These are phyloP conservation scores for Aureobasidium mangrovei DNA, from an alignment of 2,329 filamentous ascomycete species.

Conservation along the genomic window DNA sequence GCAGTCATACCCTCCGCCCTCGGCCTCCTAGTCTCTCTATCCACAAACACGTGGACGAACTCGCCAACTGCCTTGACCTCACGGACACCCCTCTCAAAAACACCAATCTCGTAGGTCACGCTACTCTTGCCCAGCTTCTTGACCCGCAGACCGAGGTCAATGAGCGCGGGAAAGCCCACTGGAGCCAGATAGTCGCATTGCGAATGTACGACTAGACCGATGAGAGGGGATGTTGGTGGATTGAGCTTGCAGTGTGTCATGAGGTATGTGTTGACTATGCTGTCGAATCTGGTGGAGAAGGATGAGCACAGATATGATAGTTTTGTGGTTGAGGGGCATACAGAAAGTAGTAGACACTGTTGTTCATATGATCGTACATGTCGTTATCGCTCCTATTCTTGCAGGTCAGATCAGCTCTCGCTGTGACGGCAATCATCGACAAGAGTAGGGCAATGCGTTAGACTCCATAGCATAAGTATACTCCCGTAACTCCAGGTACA, in stretches of 20 bases:
- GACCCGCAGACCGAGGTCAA: conserved; percentile 74
- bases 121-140: conserved; percentile 78
- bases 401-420: conserved; percentile 11
- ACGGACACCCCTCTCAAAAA: conserved; percentile 69
- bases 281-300: conserved; percentile 60
- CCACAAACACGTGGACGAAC: conserved; percentile 84
- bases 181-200: conserved; percentile 79
- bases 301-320: background rate
- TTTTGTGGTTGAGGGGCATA: conserved; percentile 28
- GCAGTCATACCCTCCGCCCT: conserved; percentile 54
- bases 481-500: no score
- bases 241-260: conserved; percentile 67
- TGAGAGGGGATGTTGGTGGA: conserved; percentile 60
- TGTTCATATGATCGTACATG: conserved; percentile 93
- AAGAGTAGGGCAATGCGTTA: background rate
- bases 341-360: conserved; percentile 76
- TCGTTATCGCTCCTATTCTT: conserved; percentile 73
- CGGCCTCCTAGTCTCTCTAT: conserved; percentile 62
- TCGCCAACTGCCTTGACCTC: conserved; percentile 75
- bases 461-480: background rate
- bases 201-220: conserved; percentile 77
- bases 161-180: conserved; percentile 69
- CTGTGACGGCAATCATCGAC: background rate
- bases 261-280: conserved; percentile 80
- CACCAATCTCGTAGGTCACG: conserved; percentile 79